Conservation (phyloP, 768 basidiomycete species). For the Kwoniella sp. region DNA sequence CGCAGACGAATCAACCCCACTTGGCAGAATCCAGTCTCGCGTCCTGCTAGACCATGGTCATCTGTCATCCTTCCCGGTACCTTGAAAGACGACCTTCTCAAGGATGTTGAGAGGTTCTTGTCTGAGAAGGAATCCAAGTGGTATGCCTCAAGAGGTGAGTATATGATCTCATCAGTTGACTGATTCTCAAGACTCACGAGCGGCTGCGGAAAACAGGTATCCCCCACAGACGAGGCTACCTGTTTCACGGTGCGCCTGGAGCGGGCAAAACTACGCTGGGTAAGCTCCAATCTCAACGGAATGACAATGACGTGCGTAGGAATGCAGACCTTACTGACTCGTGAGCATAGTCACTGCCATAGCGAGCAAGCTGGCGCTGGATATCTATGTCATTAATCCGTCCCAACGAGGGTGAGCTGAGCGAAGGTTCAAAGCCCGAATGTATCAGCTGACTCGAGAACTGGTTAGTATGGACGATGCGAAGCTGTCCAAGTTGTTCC, state of each 20-base stretch:
- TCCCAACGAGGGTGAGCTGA: constrained; percentile 41
- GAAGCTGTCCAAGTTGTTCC: constrained; percentile 81
- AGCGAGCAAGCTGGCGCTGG: constrained; percentile 83
- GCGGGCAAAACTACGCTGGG: constrained; percentile 44
- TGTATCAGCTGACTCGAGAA: not conserved
- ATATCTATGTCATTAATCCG: constrained; percentile 76
- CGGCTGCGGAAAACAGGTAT: constrained; percentile 35
- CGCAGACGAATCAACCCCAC: constrained; percentile 20
- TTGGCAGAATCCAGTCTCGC: constrained; percentile 36
- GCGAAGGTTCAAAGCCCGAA: not conserved
- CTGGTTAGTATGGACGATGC: constrained; percentile 63
- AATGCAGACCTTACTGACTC: too few species aligned
- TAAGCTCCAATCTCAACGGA: not conserved
- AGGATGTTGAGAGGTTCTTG: constrained; percentile 46
- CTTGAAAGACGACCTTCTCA: constrained; percentile 42
- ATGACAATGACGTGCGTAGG: too few species aligned
- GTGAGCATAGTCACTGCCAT: constrained; percentile 59
- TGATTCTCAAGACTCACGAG: too few species aligned
- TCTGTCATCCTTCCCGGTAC: constrained; percentile 45
- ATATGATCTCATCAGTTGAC: not conserved
- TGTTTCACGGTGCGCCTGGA: constrained; percentile 43
- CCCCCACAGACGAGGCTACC: constrained; percentile 48
- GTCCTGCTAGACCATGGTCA: constrained; percentile 41
- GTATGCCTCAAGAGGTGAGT: constrained; percentile 52
- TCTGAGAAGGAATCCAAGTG: constrained; percentile 35